A percentile compares a stretch with the other conserved stretches of the same genome.
Conservation (phyloP, 73 alveolate genomes). For the Tetrahymena thermophila region DNA sequence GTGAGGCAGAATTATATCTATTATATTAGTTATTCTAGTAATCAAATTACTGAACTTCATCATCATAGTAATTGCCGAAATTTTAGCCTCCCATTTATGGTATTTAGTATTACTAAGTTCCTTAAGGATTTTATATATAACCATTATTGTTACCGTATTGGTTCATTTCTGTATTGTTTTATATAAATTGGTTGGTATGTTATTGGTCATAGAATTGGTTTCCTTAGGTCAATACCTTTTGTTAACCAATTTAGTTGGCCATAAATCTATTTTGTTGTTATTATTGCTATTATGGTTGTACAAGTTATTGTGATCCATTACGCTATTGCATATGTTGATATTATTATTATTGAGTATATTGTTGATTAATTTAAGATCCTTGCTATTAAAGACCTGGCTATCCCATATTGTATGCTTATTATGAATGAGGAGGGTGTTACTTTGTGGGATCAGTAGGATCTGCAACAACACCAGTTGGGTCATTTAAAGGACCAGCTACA, state of each 20-base stretch:
- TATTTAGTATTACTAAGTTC: not conserved
- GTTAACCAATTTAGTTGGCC: not conserved
- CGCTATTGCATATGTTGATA: not conserved
- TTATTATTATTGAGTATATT: not conserved
- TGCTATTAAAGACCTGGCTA: not conserved
- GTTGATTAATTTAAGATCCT: not conserved
- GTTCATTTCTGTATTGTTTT: not conserved
- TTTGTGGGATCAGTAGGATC: not conserved
- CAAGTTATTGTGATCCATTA: not conserved
- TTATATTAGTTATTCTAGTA: not conserved
- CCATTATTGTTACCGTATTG: not conserved
- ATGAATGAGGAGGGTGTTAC: not conserved
- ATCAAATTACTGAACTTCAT: not conserved
- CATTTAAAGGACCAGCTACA: not conserved
- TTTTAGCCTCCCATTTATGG: not conserved
- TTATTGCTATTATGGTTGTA: not conserved
- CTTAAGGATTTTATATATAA: not conserved
- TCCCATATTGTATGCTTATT: not conserved
- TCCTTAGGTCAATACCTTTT: not conserved
- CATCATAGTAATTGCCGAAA: not conserved
- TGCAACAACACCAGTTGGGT: not conserved
- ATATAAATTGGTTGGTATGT: not conserved
- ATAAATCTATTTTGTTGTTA: not conserved
- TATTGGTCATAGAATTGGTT: not conserved
- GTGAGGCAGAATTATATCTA: not conserved